A percentile compares a stretch with the other conserved stretches of the same genome.
These are phyloP conservation scores for Hericium erinaceus DNA, from an alignment of 768 basidiomycete species.

Conservation along the genomic window DNA sequence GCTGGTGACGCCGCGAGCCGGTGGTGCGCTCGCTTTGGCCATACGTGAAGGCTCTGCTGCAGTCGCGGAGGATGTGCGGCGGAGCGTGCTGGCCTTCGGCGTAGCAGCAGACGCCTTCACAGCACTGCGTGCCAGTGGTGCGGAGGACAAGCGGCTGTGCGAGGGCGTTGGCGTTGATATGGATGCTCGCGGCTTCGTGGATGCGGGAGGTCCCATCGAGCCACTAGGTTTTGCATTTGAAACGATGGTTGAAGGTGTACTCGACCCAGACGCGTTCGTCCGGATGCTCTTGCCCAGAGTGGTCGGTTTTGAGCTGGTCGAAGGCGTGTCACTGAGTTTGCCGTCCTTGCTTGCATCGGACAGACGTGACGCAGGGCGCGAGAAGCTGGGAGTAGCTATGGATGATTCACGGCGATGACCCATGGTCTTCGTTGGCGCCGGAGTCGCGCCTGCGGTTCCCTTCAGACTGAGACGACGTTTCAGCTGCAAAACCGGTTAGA, in stretches of 20 bases:
- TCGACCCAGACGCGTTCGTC: slow-evolving; percentile 7
- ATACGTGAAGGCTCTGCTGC: slow-evolving; percentile 9
- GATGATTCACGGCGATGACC: slow-evolving; percentile 13
- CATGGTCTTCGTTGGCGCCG: slow-evolving; percentile 6
- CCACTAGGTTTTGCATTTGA: slow-evolving; percentile 7
- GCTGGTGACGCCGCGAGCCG: neutral
- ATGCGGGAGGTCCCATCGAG: slow-evolving; percentile 8
- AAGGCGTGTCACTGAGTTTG: slow-evolving; percentile 2
- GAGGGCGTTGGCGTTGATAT: slow-evolving; percentile 7
- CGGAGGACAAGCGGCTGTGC: slow-evolving; percentile 2
- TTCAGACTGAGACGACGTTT: slow-evolving; percentile 14
- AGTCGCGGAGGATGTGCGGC: slow-evolving; percentile 9
- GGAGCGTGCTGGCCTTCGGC: neutral
- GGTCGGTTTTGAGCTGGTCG: slow-evolving; percentile 2
- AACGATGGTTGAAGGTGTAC: neutral
- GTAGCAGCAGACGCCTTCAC: slow-evolving; percentile 4
- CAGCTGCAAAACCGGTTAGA: slow-evolving; percentile 1
- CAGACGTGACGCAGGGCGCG: slow-evolving; percentile 12
- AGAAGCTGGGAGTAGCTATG: slow-evolving; percentile 2
- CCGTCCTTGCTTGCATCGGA: slow-evolving; percentile 11
- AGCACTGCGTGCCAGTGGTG: slow-evolving; percentile 4
- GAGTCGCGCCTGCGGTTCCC: slow-evolving; percentile 7
- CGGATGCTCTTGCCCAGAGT: slow-evolving; percentile 14
- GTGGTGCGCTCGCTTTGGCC: slow-evolving; percentile 1
- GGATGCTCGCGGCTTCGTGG: slow-evolving; percentile 4